These are phyloP conservation scores for Saccharomyces jurei DNA, from an alignment of 805 yeast species.

Conservation along the genomic window DNA sequence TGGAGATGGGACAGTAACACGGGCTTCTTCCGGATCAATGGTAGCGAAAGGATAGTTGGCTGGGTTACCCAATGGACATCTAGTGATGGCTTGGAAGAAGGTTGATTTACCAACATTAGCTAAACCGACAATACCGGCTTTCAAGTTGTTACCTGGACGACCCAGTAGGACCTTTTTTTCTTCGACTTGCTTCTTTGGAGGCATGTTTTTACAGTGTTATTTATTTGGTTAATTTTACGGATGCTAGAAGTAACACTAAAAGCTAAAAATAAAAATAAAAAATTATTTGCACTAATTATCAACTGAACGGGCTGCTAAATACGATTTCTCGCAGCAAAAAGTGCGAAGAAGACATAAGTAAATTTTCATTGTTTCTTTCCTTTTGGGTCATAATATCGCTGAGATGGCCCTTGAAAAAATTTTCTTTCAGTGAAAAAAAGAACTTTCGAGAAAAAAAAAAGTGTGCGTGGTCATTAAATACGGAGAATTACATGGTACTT, in stretches of 20 bases:
- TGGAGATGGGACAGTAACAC: conserved; percentile 87
- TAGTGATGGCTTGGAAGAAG: conserved; percentile 74
- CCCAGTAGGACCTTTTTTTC: conserved; percentile 68
- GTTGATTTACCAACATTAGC: conserved; percentile 79
- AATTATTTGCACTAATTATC: not conserved
- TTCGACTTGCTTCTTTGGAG: conserved; percentile 37
- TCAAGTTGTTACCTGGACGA: conserved; percentile 59
- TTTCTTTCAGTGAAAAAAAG: not conserved
- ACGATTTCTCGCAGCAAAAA: not conserved
- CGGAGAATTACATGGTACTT: not conserved
- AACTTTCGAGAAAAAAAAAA: not conserved
- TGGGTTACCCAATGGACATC: conserved; percentile 59
- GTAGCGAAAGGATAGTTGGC: conserved; percentile 81
- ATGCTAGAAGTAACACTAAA: not conserved
- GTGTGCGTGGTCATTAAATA: not conserved
- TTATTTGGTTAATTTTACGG: not conserved
- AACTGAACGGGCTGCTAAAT: not conserved
- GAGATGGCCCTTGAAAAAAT: not conserved
- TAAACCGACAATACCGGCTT: conserved; percentile 68
- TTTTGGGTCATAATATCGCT: not conserved
- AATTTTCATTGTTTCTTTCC: not conserved
- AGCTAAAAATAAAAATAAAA: not conserved
- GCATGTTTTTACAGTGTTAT: conserved; percentile 19
- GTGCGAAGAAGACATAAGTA: not conserved
- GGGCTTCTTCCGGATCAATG: conserved; percentile 96